Evolutionary conservation across 1,139 yeast species (phyloP).

Genomic region (Yamadazyma taylorii): DNA sequence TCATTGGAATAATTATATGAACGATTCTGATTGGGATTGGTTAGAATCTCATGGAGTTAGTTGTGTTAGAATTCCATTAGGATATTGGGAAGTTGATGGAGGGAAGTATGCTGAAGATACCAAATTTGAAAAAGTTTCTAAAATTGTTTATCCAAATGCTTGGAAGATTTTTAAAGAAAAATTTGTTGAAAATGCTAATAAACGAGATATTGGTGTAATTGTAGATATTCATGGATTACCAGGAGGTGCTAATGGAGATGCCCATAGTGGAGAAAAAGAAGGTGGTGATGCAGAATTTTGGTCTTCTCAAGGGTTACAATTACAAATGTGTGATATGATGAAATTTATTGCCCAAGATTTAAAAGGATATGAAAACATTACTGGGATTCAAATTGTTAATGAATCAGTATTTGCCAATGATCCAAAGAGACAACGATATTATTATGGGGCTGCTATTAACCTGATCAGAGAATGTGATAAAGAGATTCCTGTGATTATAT

Average conservation of each 20-base stretch:
- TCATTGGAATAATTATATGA: slow-evolving; percentile 70
- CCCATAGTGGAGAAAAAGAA: slow-evolving; percentile 74
- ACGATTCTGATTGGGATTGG: slow-evolving; percentile 80
- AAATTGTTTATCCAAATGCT: slow-evolving; percentile 61
- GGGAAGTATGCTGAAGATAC: slow-evolving; percentile 59
- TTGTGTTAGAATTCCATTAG: slow-evolving; percentile 81
- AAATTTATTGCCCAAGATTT: slow-evolving; percentile 66
- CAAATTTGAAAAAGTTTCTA: slow-evolving; percentile 53
- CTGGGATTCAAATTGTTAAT: slow-evolving; percentile 82
- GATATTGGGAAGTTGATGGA: slow-evolving; percentile 84
- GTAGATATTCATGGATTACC: slow-evolving; percentile 90
- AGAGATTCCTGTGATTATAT: slow-evolving; percentile 69
- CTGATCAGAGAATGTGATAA: slow-evolving; percentile 58
- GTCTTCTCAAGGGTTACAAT: slow-evolving; percentile 45
- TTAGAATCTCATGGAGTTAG: slow-evolving; percentile 65
- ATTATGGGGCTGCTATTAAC: slow-evolving; percentile 67
- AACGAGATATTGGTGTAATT: slow-evolving; percentile 65
- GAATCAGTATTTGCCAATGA: slow-evolving; percentile 69
- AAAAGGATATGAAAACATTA: slow-evolving; percentile 58
- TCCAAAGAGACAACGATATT: slow-evolving; percentile 51
- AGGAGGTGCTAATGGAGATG: slow-evolving; percentile 83
- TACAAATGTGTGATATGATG: slow-evolving; percentile 50
- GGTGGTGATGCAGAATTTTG: slow-evolving; percentile 63
- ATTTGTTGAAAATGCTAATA: slow-evolving; percentile 55
- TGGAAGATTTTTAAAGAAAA: slow-evolving; percentile 60